Conservation (phyloP, 1,139 yeast species). For the Zygoascus hellenicus region DNA sequence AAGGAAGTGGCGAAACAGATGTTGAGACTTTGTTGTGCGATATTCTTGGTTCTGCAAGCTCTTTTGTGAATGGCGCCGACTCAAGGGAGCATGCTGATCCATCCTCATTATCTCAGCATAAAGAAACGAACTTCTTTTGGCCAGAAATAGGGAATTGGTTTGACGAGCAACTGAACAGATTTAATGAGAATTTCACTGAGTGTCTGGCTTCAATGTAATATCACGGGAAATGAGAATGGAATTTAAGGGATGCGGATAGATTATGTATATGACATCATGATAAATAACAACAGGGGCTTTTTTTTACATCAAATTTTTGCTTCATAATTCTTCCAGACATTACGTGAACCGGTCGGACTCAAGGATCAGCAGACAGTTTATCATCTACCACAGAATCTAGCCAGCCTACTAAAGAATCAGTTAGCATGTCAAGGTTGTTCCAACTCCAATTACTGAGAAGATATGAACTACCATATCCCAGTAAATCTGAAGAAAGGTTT, state of each 20-base stretch:
- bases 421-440: no score
- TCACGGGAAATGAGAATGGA: background rate
- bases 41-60: background rate
- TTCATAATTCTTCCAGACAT: no score
- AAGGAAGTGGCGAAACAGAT: background rate
- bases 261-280: no score
- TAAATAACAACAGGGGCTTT: no score
- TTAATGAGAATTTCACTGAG: slow-evolving; percentile 25
- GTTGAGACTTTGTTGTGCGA: background rate
- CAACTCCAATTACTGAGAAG: no score
- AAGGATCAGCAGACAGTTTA: no score
- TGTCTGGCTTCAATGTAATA: background rate
- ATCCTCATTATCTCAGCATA: background rate
- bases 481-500: no score
- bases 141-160: slow-evolving; percentile 12
- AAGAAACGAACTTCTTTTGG: background rate
- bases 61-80: slow-evolving; percentile 2
- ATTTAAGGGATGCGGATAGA: background rate
- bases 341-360: no score
- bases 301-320: no score
- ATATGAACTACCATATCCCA: no score
- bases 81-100: background rate
- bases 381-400: no score
- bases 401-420: no score
- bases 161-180: slow-evolving; percentile 27